Conservation (phyloP, 2,329 filamentous ascomycete species). For the Paramyrothecium sp. region DNA sequence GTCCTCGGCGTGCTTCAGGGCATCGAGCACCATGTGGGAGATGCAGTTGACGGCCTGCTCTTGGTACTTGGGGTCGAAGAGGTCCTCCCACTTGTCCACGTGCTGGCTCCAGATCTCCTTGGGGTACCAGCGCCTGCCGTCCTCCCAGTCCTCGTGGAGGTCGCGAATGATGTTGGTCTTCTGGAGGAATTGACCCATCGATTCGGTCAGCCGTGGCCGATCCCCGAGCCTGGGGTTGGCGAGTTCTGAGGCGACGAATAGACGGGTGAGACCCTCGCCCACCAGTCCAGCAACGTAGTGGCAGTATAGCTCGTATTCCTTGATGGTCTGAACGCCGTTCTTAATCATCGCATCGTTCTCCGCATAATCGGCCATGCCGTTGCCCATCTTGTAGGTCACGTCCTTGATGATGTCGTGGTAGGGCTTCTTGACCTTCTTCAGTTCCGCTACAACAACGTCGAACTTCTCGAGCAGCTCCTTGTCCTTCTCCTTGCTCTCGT, state of each 20-base stretch:
- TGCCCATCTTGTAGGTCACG: conserved; percentile 91
- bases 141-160: conserved; percentile 83
- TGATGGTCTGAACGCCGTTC: conserved; percentile 76
- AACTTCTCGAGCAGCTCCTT: conserved; percentile 90
- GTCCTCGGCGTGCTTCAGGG: conserved; percentile 82
- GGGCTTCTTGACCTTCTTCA: conserved; percentile 80
- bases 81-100: conserved; percentile 82
- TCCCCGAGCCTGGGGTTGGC: conserved; percentile 83
- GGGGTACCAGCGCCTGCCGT: conserved; percentile 90
- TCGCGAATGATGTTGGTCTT: conserved; percentile 99
- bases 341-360: conserved; percentile 78
- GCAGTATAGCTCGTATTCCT: conserved; percentile 95
- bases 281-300: conserved; percentile 99
- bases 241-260: conserved; percentile 85
- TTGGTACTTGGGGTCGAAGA: conserved; percentile 79
- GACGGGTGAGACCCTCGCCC: conserved; percentile 83
- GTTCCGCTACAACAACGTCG: conserved; percentile 80
- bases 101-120: conserved; percentile 97
- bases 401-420: conserved; percentile 89
- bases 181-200: conserved; percentile 96
- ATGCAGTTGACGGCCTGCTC: conserved; percentile 79
- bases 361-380: conserved; percentile 97
- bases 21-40: conserved; percentile 92
- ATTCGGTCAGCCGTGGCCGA: conserved; percentile 79
- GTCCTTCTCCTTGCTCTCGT: conserved; percentile 91